phyloP scores from a whole-genome alignment of 768 basidiomycete species.

The Amanita phalloides region DNA sequence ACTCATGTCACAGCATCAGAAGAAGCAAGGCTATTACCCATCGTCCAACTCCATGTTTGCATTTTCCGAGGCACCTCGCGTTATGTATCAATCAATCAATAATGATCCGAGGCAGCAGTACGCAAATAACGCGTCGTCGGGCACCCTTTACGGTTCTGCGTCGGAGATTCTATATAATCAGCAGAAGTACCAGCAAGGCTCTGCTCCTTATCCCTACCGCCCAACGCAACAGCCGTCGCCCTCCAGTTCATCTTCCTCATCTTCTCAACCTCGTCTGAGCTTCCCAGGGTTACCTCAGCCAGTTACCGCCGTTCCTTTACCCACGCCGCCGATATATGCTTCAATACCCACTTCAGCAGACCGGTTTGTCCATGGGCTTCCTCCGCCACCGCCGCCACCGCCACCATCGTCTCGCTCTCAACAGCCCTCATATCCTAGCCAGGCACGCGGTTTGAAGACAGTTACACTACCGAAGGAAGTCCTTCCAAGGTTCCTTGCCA shows the following conservation, averaged over 20 bases:
- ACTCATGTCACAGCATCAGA: conserved; percentile 74
- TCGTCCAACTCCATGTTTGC: conserved; percentile 70
- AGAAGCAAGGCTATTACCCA: conserved; percentile 67
- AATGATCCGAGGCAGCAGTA: not conserved
- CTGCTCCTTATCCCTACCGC: not conserved
- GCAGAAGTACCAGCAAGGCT: not conserved
- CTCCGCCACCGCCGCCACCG: not conserved
- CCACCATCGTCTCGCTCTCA: not conserved
- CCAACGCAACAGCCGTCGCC: not conserved
- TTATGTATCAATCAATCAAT: not conserved
- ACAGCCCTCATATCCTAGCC: conserved; percentile 9
- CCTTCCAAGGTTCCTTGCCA: conserved; percentile 64
- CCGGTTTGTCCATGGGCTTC: not conserved
- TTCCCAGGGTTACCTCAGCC: not conserved
- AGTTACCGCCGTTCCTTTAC: not conserved
- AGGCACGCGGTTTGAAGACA: conserved; percentile 32
- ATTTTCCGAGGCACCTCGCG: conserved; percentile 17
- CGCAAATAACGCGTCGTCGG: not conserved
- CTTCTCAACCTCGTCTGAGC: not conserved
- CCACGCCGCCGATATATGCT: conserved; percentile 2
- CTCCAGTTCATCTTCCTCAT: not conserved
- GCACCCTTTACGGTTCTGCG: not conserved
- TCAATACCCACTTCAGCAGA: not conserved
- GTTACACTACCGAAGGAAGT: conserved; percentile 65
- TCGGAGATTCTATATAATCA: not conserved